Percentiles rank a stretch among this genome's conserved stretches.
These are phyloP conservation scores for Haemoproteus tartakovskyi DNA, from an alignment of 169 alveolate species.

Conservation along the genomic window DNA sequence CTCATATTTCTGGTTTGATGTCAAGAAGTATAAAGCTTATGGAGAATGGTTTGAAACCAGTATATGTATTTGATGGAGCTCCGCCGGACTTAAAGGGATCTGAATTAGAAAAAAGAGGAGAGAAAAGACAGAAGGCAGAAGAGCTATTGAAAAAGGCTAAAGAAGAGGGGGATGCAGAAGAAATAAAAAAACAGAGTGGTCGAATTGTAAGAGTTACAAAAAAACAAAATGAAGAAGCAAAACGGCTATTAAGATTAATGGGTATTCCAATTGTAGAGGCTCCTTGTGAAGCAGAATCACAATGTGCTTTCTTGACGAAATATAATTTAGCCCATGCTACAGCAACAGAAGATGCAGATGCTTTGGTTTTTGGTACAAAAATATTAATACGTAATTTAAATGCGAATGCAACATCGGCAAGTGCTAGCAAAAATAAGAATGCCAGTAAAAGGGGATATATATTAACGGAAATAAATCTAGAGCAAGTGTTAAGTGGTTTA, in stretches of 20 bases:
- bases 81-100: constrained; percentile 93
- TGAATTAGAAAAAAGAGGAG: constrained; percentile 85
- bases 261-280: constrained; percentile 96
- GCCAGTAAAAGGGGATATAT: constrained; percentile 57
- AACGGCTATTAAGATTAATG: constrained; percentile 85
- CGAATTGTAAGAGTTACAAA: constrained; percentile 91
- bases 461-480: constrained; percentile 75
- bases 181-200: constrained; percentile 87
- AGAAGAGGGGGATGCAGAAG: constrained; percentile 92
- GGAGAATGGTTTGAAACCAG: constrained; percentile 92
- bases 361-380: constrained; percentile 92
- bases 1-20: constrained; percentile 89
- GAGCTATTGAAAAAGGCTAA: constrained; percentile 81
- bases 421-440: constrained; percentile 42
- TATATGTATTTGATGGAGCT: constrained; percentile 97
- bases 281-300: constrained; percentile 96
- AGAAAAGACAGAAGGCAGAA: constrained; percentile 88
- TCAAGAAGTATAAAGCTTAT: constrained; percentile 85
- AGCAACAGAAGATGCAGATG: constrained; percentile 97
- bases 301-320: constrained; percentile 93
- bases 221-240: constrained; percentile 92
- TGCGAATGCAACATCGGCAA: constrained; percentile 68
- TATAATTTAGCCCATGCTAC: constrained; percentile 90
- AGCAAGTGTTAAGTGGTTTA: constrained; percentile 78
- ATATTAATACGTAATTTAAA: constrained; percentile 75